Evolutionary conservation across 129 eudicot species (phyloP).

Genomic region (Artemisia annua): DNA sequence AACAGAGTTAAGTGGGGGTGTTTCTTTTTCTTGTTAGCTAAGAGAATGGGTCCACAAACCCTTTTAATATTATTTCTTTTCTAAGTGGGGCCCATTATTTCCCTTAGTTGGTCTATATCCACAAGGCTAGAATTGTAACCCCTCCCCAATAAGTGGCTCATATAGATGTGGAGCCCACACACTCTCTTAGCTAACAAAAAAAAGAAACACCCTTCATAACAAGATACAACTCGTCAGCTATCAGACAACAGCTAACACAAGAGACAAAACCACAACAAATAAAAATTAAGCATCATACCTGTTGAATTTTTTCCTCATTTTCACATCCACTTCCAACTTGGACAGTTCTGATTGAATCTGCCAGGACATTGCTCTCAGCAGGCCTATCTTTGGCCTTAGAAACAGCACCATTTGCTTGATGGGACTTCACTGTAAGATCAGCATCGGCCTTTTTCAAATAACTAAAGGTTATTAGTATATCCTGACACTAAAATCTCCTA

Average conservation of each 20-base stretch:
- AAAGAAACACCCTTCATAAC: no score
- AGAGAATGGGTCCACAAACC: no score
- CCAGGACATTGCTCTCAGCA: constrained; percentile 31
- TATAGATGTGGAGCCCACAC: no score
- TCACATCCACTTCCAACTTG: constrained; percentile 84
- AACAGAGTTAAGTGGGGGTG: neutral
- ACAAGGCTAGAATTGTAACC: no score
- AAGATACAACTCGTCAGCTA: neutral
- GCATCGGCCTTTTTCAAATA: constrained; percentile 78
- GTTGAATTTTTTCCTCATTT: constrained; percentile 54
- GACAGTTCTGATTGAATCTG: constrained; percentile 58
- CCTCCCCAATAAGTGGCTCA: no score
- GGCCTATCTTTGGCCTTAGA: constrained; percentile 40
- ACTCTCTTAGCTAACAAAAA: no score
- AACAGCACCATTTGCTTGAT: constrained; percentile 51
- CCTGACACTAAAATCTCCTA: constrained; percentile 11
- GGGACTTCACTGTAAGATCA: constrained; percentile 70
- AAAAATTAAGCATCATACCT: constrained; percentile 37
- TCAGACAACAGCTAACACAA: neutral
- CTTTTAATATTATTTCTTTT: no score
- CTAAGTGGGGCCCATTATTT: no score
- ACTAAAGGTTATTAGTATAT: constrained; percentile 31
- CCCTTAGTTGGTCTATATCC: no score
- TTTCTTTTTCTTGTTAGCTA: no score
- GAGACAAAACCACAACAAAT: neutral